phyloP scores from a whole-genome alignment of 1,139 yeast genomes.

The Geotrichum carabidarum region DNA sequence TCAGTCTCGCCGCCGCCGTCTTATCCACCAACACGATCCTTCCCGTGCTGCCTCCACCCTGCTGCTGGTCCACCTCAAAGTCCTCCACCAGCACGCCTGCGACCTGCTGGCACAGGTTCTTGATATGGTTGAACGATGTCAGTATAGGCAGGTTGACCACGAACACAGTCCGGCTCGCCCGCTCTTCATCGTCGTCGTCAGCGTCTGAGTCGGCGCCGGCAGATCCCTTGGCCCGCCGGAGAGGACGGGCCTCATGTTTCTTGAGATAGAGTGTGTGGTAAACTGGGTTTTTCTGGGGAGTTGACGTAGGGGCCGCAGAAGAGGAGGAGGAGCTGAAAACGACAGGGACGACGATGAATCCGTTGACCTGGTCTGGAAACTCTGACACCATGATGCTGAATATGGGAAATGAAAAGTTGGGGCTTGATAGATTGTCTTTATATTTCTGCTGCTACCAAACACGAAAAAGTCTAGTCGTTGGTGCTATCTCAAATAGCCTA shows the following conservation, averaged over 20 bases:
- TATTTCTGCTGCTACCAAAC: background rate
- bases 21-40: constrained; percentile 72
- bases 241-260: constrained; percentile 28
- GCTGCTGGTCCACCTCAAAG: constrained; percentile 25
- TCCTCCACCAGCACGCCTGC: constrained; percentile 56
- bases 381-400: background rate
- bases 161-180: constrained; percentile 55
- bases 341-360: constrained; percentile 51
- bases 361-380: constrained; percentile 43
- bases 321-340: constrained; percentile 36
- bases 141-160: constrained; percentile 71
- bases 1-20: constrained; percentile 62
- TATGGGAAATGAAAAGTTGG: background rate
- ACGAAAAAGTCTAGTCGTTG: too few relatives aligned
- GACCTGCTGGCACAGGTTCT: constrained; percentile 54
- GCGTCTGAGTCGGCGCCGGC: constrained; percentile 19
- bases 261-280: constrained; percentile 33
- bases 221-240: constrained; percentile 11
- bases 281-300: constrained; percentile 17
- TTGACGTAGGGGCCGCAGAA: background rate
- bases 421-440: background rate
- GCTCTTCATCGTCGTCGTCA: constrained; percentile 34
- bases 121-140: constrained; percentile 50
- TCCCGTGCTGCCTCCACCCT: constrained; percentile 47
- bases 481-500: background rate